A percentile compares a stretch with the other conserved stretches of the same genome.
Conservation (phyloP, 164 flowering plant species). For the Annona cherimola region DNA sequence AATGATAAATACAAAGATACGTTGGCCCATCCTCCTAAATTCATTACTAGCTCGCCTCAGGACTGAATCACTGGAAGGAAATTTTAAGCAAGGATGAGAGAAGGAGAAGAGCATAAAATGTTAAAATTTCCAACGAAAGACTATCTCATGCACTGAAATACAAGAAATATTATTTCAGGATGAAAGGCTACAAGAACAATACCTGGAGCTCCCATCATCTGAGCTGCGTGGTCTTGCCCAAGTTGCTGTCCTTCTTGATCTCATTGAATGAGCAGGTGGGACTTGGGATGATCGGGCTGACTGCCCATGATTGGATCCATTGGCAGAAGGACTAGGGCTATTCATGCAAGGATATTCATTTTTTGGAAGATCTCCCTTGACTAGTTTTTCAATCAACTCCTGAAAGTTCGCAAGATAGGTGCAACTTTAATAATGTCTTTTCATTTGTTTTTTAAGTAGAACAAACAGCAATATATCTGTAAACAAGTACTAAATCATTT, state of each 20-base stretch:
- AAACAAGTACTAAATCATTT: too few species aligned
- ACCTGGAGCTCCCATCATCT: constrained; percentile 96
- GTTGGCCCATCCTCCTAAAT: constrained; percentile 85
- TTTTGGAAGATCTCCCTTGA: constrained; percentile 78
- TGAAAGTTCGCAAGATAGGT: constrained; percentile 20
- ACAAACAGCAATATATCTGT: too few species aligned
- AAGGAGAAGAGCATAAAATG: background rate
- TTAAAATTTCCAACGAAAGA: background rate
- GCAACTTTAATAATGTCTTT: background rate
- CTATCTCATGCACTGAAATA: background rate
- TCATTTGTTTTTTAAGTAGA: too few species aligned
- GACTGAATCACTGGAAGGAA: constrained; percentile 65
- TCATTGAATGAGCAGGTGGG: constrained; percentile 80
- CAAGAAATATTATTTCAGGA: too few species aligned
- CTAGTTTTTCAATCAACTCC: constrained; percentile 81
- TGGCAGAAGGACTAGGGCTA: constrained; percentile 60
- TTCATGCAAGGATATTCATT: constrained; percentile 85
- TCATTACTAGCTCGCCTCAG: constrained; percentile 73
- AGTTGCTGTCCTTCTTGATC: constrained; percentile 86
- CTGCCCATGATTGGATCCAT: constrained; percentile 34
- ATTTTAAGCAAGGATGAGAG: background rate
- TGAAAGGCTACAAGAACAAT: background rate
- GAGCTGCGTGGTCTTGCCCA: constrained; percentile 89
- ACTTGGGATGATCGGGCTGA: constrained; percentile 33
- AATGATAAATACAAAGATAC: constrained; percentile 83